Percentiles rank a stretch among this genome's conserved stretches.
These are phyloP conservation scores for Patellaria atrata DNA, from an alignment of 495 filamentous ascomycete genomes.

Conservation along the genomic window DNA sequence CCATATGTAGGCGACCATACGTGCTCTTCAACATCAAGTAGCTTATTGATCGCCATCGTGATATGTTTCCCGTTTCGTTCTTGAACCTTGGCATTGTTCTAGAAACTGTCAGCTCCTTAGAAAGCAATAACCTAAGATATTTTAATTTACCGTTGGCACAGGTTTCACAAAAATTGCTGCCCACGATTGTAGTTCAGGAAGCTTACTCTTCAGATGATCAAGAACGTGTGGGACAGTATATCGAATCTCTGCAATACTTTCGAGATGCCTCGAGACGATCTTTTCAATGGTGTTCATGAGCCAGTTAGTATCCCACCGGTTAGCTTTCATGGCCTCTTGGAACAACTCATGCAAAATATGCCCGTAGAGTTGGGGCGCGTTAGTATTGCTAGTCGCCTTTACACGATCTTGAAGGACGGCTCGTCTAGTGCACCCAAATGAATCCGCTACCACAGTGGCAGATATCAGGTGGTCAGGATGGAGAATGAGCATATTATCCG, in stretches of 20 bases:
- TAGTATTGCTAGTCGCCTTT: slow-evolving; percentile 68
- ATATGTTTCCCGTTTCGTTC: slow-evolving; percentile 60
- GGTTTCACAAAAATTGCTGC: slow-evolving; percentile 62
- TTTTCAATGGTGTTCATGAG: slow-evolving; percentile 47
- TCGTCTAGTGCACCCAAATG: slow-evolving; percentile 73
- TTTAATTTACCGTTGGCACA: slow-evolving; percentile 52
- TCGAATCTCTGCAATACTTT: slow-evolving; percentile 73
- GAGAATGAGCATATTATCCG: slow-evolving; percentile 71
- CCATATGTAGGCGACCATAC: slow-evolving; percentile 97
- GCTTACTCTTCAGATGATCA: slow-evolving; percentile 63
- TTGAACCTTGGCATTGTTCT: slow-evolving; percentile 59
- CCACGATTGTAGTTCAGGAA: slow-evolving; percentile 66
- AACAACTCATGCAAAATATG: slow-evolving; percentile 88
- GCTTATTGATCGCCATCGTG: slow-evolving; percentile 74
- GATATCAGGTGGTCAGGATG: slow-evolving; percentile 95
- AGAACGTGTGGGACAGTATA: slow-evolving; percentile 56
- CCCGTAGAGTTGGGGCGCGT: slow-evolving; percentile 69
- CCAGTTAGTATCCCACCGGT: slow-evolving; percentile 61
- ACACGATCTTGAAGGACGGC: slow-evolving; percentile 88
- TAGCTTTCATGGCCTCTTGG: slow-evolving; percentile 72
- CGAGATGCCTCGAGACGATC: slow-evolving; percentile 56
- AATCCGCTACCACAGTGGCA: slow-evolving; percentile 83
- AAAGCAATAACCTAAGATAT: slow-evolving; percentile 3
- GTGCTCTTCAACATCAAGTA: slow-evolving; percentile 94
- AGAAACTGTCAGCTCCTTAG: no score